Base-by-base conservation (phyloP, 805 yeast genomes). In the Saturnispora sekii region DNA sequence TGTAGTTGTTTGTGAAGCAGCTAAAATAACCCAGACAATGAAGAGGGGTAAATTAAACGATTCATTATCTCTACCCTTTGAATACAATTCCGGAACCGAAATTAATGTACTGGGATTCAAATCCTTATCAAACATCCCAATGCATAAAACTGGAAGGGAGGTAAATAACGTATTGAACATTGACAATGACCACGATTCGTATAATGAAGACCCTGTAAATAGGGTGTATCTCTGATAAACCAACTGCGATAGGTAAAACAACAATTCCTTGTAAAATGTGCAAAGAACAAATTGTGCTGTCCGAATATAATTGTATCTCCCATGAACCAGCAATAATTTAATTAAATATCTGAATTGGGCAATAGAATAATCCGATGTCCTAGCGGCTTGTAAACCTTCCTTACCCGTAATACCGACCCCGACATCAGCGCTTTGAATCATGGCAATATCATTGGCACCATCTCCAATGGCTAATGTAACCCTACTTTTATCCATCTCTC, bases 401-500 rank as follows among this genome's bases (percentile, higher is more conserved):
- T 83, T 84, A 32, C 98, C 99, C 1, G 97, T 89, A 43, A 93
- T 93, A 28, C 98, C 98, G 50, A 93, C 77, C 28, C 99, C 99
- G 45, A 93, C 87, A 63, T 93, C 97, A 0, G 99, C 99, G 57
- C 94, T 83, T 66, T 93, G 97, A 50, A 93, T 93, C 99, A 93
- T 93, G 1, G 99, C 97, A 59, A 93, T 89, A 63, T 93, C 99
- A 60, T 93, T 93, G 2, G 99, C 99, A 51, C 99, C 99, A 65
- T 93, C 99, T 7, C 99, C 99, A 59, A 93, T 84, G 0, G 98
- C 98, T 49, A 93, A 70, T 0, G 97, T 87, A 5, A 93, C 96
- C 35, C 84, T 73, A 2, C 65, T 65, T 41, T 72, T 79, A 54
- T 82, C 74, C 46, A 81, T 66, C n/a, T 72, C 67, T 42, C 97